Evolutionary conservation across 805 yeast species (phyloP).

Genomic region (Kodamaea kakaduensis): DNA sequence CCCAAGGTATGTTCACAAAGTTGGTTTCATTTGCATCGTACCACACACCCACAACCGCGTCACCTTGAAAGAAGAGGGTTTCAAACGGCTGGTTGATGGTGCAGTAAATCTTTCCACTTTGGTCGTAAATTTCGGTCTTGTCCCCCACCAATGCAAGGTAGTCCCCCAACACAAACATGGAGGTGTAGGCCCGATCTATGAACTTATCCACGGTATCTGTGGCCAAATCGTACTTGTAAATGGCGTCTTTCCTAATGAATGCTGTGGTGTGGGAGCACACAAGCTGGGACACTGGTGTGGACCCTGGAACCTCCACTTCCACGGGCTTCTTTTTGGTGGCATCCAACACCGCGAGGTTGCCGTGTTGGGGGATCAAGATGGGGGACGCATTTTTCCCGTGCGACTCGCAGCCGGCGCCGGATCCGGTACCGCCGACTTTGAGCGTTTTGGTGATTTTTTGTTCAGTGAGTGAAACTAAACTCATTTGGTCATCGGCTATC

Average conservation of each 20-base stretch:
- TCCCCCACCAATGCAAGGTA: constrained; percentile 4
- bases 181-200: no score
- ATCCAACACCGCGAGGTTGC: constrained; percentile 19
- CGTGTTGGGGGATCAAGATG: constrained; percentile 2
- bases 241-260: no score
- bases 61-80: constrained; percentile 28
- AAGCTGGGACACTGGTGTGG: no score
- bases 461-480: constrained; percentile 25
- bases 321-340: constrained; percentile 15
- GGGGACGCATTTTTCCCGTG: constrained; percentile 13
- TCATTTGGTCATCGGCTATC: constrained; percentile 14
- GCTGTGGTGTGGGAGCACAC: no score
- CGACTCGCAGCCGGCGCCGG: constrained; percentile 8
- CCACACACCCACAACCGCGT: constrained; percentile 39
- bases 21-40: constrained; percentile 29
- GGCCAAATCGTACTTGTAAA: no score
- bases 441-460: constrained; percentile 19
- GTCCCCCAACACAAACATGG: constrained; percentile 31
- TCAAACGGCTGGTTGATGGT: constrained; percentile 12
- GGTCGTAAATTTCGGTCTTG: neutral
- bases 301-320: neutral
- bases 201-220: no score
- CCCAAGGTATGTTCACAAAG: constrained; percentile 18
- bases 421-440: constrained; percentile 18
- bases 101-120: neutral